phyloP scores from a whole-genome alignment of 345 rosid species.

The Ceriops decandra region DNA sequence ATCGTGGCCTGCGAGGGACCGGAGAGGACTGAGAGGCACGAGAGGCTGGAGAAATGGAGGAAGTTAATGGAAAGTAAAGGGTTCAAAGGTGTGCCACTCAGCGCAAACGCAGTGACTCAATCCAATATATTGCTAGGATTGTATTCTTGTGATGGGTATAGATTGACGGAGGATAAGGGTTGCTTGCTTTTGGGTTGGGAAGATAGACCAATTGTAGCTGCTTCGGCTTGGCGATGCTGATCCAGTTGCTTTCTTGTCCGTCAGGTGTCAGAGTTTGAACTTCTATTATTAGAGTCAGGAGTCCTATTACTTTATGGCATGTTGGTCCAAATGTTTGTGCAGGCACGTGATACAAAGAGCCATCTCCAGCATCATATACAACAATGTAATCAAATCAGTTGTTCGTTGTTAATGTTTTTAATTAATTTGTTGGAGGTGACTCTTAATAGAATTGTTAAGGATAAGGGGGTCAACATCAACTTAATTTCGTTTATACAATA shows the following conservation, averaged over 20 bases:
- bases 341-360: too few relatives aligned
- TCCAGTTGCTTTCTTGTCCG: background rate
- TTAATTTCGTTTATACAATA: too few relatives aligned
- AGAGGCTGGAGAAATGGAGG: conserved; percentile 67
- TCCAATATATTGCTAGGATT: conserved; percentile 53
- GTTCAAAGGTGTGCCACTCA: conserved; percentile 49
- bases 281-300: too few relatives aligned
- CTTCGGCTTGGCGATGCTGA: conserved; percentile 68
- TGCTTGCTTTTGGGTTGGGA: conserved; percentile 72
- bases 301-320: too few relatives aligned
- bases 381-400: too few relatives aligned
- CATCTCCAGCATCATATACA: too few relatives aligned
- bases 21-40: conserved; percentile 58
- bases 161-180: conserved; percentile 66
- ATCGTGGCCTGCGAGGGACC: conserved; percentile 58
- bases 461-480: too few relatives aligned
- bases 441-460: too few relatives aligned
- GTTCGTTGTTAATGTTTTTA: too few relatives aligned
- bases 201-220: conserved; percentile 54
- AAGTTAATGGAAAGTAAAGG: conserved; percentile 64
- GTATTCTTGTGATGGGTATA: conserved; percentile 61
- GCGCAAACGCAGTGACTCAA: conserved; percentile 65
- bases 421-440: too few relatives aligned
- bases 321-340: too few relatives aligned
- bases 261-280: too few relatives aligned